These are phyloP conservation scores for Quercus variabilis DNA, from an alignment of 306 rosid genomes.

Conservation along the genomic window DNA sequence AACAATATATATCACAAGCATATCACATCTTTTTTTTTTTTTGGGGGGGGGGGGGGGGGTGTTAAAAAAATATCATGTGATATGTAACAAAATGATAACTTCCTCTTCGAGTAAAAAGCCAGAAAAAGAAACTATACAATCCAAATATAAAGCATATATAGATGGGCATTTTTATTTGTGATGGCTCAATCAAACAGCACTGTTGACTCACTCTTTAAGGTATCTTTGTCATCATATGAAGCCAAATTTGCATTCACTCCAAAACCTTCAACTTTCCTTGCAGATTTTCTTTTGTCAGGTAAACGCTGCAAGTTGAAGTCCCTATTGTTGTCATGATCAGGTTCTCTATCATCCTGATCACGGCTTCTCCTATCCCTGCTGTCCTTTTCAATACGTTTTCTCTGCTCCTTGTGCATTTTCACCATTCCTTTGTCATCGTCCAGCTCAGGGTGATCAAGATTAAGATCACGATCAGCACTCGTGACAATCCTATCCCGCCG, in stretches of 20 bases:
- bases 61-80: background rate
- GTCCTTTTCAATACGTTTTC: constrained; percentile 60
- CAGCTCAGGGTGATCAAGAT: constrained; percentile 69
- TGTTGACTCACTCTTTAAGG: constrained; percentile 55
- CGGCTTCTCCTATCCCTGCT: constrained; percentile 63
- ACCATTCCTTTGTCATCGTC: constrained; percentile 69
- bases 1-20: background rate
- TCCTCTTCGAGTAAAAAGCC: background rate
- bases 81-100: constrained; percentile 8
- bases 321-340: constrained; percentile 59
- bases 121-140: constrained; percentile 2
- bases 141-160: constrained; percentile 2
- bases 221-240: constrained; percentile 66
- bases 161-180: constrained; percentile 1
- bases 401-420: constrained; percentile 66
- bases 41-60: too few species aligned
- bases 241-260: constrained; percentile 53
- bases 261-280: constrained; percentile 65
- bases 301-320: constrained; percentile 55
- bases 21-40: background rate
- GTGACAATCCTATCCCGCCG: constrained; percentile 61
- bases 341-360: constrained; percentile 74
- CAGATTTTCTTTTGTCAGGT: constrained; percentile 67
- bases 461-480: constrained; percentile 60
- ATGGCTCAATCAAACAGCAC: constrained; percentile 12